Evolutionary conservation across 2,329 filamentous ascomycete species (phyloP), one percentile per base, ranked within the genome.

Genomic region (Mycosphaerella sp.): DNA sequence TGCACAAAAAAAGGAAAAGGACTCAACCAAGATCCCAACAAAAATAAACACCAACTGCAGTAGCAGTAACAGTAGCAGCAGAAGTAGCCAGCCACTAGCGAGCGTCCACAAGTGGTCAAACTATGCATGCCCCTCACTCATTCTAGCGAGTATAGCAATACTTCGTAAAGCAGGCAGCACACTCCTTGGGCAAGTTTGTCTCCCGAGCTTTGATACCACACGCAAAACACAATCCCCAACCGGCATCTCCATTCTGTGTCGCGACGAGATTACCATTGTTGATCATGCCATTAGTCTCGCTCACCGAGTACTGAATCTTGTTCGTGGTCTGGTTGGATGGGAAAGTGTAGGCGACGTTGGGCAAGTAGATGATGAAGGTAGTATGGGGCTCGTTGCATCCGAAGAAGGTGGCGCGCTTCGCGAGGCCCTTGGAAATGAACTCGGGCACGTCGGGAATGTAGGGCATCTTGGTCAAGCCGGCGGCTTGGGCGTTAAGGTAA

Each of bases 321-420:
- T 47, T 53, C 12, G 63, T 72, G 1, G 67, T 34, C 21, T 63
- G 61, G 14, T 71, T 71, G 1, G 66, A 70, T 4, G 64, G 59
- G 48, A 64, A 70, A 0, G 59, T 70, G 52, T 72, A 76, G 10
- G 69, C 61, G 7, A 63, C 61, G 55, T 78, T 78, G 1, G 76
- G 76, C 38, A 78, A 56, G 50, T 70, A 75, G n/a, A 75, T 64
- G 32, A 76, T 67, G 9, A 75, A 62, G 7, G 66, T 46, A 7
- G 63, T 62, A 12, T 54, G 55, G 0, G 58, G 17, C 10, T 67
- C 56, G 60, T 78, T 71, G 71, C 83, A 85, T 62, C 82, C 82
- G 67, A 85, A 85, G 67, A 86, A 85, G 48, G 77, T 76, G 0
- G 83, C 81, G 38, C 75, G 74, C 54, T 74, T 72, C 72, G 85